phyloP scores from a whole-genome alignment of 441 rosid species.

The Jatropha podagrica region DNA sequence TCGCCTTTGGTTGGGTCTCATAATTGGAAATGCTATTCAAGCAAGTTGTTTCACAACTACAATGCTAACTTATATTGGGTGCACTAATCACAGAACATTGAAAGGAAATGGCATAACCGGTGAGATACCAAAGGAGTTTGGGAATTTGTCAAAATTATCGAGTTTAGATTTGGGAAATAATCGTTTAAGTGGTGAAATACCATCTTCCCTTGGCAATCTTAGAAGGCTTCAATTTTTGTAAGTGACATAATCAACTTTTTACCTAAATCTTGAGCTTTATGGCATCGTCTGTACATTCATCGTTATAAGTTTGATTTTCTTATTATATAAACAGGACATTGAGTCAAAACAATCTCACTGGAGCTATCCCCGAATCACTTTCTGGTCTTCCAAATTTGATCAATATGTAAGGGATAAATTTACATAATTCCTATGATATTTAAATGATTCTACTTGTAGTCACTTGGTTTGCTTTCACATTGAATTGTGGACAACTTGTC shows the following conservation, averaged over 20 bases:
- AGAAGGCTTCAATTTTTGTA: constrained; percentile 89
- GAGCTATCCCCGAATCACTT: constrained; percentile 74
- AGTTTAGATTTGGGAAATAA: constrained; percentile 88
- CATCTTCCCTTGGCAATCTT: constrained; percentile 76
- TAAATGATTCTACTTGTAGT: neutral
- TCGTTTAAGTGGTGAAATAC: constrained; percentile 71
- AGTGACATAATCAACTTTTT: constrained; percentile 32
- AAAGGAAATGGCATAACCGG: constrained; percentile 91
- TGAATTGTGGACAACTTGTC: neutral
- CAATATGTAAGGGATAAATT: constrained; percentile 61
- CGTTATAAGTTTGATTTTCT: constrained; percentile 10
- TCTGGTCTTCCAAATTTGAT: constrained; percentile 59
- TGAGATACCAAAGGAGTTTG: constrained; percentile 76
- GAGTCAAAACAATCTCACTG: constrained; percentile 80
- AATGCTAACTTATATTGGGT: constrained; percentile 9
- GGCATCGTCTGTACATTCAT: neutral
- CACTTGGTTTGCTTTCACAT: neutral
- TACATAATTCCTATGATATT: neutral
- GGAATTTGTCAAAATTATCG: constrained; percentile 75
- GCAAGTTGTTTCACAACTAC: constrained; percentile 1
- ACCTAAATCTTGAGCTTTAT: constrained; percentile 14
- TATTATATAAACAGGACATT: constrained; percentile 53
- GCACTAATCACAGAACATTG: constrained; percentile 53
- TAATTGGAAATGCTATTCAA: neutral
- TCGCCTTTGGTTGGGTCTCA: neutral